These are phyloP conservation scores for Trichoderma erinaceum DNA, from an alignment of 495 filamentous ascomycete species.

Conservation along the genomic window DNA sequence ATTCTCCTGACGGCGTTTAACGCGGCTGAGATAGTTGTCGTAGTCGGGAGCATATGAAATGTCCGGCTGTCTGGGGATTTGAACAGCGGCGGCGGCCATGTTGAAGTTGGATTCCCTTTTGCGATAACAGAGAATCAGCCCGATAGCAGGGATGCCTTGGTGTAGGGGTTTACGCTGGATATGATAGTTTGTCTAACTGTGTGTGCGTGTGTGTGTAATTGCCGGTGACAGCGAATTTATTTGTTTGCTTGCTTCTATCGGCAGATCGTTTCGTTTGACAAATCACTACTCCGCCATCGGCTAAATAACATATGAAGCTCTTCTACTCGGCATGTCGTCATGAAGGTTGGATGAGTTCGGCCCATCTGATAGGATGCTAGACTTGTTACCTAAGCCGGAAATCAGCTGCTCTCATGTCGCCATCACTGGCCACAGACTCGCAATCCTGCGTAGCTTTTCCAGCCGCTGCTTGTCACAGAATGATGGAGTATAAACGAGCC, in stretches of 20 bases:
- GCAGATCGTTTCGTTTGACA: neutral
- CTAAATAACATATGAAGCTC: neutral
- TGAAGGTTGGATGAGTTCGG: neutral
- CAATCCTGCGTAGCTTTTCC: neutral
- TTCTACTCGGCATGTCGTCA: neutral
- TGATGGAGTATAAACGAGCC: neutral
- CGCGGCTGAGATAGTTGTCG: slow-evolving; percentile 49
- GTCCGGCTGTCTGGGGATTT: slow-evolving; percentile 42
- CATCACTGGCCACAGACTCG: neutral
- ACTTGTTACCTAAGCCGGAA: neutral
- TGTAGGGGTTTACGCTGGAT: neutral
- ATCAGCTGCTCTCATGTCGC: slow-evolving; percentile 3
- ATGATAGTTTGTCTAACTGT: neutral
- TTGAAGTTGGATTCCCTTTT: neutral
- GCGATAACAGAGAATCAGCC: neutral
- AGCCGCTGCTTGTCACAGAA: neutral
- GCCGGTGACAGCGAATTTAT: slow-evolving; percentile 6
- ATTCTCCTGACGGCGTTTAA: slow-evolving; percentile 38
- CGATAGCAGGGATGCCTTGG: neutral
- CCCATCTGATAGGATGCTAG: neutral
- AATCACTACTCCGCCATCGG: slow-evolving; percentile 1
- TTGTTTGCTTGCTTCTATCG: neutral
- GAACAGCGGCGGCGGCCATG: slow-evolving; percentile 3
- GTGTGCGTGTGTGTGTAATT: neutral
- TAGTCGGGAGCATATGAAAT: slow-evolving; percentile 53